phyloP scores from a whole-genome alignment of 106 monocot species.

The Vanilla planifolia region DNA sequence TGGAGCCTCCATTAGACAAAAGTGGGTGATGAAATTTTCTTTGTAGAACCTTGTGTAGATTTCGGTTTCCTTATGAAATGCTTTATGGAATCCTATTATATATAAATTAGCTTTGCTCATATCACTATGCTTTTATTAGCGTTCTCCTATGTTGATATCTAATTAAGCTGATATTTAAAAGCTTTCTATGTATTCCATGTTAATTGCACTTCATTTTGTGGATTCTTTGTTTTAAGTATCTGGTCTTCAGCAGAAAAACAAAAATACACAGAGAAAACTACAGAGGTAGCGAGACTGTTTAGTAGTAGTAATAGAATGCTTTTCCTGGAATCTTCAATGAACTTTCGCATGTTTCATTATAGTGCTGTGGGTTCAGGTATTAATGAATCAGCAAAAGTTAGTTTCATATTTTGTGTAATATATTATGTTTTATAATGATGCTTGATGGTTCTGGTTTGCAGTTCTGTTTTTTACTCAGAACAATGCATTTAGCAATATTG shows the following conservation, averaged over 20 bases:
- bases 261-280: background rate
- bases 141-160: background rate
- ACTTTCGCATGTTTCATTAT: background rate
- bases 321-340: constrained; percentile 1
- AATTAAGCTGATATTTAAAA: background rate
- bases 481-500: too few relatives aligned
- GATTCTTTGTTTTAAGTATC: too few relatives aligned
- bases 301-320: background rate
- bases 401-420: too few relatives aligned
- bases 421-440: too few relatives aligned
- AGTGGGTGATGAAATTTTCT: constrained; percentile 24
- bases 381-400: too few relatives aligned
- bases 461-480: too few relatives aligned
- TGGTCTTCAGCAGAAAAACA: background rate
- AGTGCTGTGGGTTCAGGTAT: too few relatives aligned
- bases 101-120: background rate
- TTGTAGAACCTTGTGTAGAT: background rate
- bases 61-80: background rate
- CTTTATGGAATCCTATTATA: background rate
- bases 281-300: background rate
- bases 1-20: constrained; percentile 61
- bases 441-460: too few relatives aligned
- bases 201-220: too few relatives aligned
- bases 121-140: background rate
- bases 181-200: too few relatives aligned